A percentile compares a stretch with the other conserved stretches of the same genome.
Conservation (phyloP, 2,329 filamentous ascomycete genomes). For the Diaporthe sp. region DNA sequence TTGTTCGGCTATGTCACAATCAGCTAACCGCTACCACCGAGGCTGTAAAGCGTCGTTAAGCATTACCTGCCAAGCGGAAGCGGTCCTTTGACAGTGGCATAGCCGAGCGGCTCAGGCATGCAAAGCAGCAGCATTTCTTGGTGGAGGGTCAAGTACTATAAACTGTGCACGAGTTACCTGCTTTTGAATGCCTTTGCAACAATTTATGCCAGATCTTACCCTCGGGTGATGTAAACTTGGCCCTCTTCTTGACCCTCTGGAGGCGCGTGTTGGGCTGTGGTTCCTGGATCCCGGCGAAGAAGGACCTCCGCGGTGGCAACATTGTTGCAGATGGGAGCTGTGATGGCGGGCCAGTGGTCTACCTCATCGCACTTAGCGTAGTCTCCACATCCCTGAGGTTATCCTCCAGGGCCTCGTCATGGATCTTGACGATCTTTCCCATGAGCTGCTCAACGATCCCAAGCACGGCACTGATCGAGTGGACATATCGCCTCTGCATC, state of each 20-base stretch:
- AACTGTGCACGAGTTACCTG: too few species aligned
- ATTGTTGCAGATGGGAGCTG: too few species aligned
- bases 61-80: too few species aligned
- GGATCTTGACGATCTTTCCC: slow-evolving; percentile 37
- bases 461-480: slow-evolving; percentile 61
- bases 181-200: too few species aligned
- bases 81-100: too few species aligned
- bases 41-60: too few species aligned
- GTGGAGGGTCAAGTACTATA: too few species aligned
- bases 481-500: slow-evolving; percentile 60
- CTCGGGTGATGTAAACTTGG: not conserved
- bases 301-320: not conserved
- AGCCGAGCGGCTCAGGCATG: too few species aligned
- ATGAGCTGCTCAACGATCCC: slow-evolving; percentile 58
- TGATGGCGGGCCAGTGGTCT: not conserved
- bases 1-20: too few species aligned
- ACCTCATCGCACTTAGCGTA: slow-evolving; percentile 40
- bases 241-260: not conserved
- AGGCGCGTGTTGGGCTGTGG: too few species aligned
- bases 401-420: slow-evolving; percentile 47
- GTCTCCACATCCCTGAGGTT: slow-evolving; percentile 56
- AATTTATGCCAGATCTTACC: not conserved
- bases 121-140: too few species aligned
- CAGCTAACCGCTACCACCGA: too few species aligned
- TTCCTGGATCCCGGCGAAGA: not conserved